Evolutionary conservation across 2,329 filamentous ascomycete species (phyloP).

Genomic region (Plectosphaerella cucumerina): DNA sequence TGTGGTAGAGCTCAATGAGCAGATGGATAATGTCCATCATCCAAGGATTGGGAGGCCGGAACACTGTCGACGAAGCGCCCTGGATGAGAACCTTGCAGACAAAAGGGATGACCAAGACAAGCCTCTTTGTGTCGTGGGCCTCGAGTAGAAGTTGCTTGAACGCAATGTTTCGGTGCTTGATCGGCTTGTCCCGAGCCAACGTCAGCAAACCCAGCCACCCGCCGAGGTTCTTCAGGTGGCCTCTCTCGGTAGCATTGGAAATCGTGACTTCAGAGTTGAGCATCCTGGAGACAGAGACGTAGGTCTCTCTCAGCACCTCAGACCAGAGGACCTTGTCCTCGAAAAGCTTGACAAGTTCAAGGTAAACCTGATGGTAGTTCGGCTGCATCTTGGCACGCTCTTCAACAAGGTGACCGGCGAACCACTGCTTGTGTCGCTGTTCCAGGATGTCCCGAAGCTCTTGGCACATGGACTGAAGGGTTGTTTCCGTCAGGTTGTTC

Average conservation of each 20-base stretch:
- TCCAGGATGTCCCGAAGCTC: constrained; percentile 78
- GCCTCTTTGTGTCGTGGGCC: constrained; percentile 85
- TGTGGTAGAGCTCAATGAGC: constrained; percentile 89
- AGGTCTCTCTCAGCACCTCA: constrained; percentile 91
- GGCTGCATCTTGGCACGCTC: constrained; percentile 96
- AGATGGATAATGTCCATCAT: constrained; percentile 92
- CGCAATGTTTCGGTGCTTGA: constrained; percentile 93
- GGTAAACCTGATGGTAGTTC: constrained; percentile 91
- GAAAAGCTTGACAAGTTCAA: constrained; percentile 82
- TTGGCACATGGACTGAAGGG: constrained; percentile 76
- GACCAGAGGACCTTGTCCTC: constrained; percentile 75
- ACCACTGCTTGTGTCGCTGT: constrained; percentile 88
- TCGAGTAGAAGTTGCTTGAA: constrained; percentile 95
- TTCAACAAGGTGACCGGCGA: constrained; percentile 90
- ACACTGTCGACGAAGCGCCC: constrained; percentile 79
- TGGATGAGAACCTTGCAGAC: constrained; percentile 94
- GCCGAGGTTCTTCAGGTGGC: constrained; percentile 88
- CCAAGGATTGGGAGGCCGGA: constrained; percentile 95
- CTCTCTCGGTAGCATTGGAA: constrained; percentile 77
- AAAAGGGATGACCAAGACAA: constrained; percentile 92
- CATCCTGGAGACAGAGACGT: constrained; percentile 77
- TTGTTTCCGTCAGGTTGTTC: constrained; percentile 92
- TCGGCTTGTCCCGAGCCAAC: constrained; percentile 87
- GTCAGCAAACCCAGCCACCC: constrained; percentile 92
- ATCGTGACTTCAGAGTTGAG: constrained; percentile 87